Percentiles rank a stretch among this genome's conserved stretches.
Conservation (phyloP, 768 basidiomycete species). For the Amanita rubescens region DNA sequence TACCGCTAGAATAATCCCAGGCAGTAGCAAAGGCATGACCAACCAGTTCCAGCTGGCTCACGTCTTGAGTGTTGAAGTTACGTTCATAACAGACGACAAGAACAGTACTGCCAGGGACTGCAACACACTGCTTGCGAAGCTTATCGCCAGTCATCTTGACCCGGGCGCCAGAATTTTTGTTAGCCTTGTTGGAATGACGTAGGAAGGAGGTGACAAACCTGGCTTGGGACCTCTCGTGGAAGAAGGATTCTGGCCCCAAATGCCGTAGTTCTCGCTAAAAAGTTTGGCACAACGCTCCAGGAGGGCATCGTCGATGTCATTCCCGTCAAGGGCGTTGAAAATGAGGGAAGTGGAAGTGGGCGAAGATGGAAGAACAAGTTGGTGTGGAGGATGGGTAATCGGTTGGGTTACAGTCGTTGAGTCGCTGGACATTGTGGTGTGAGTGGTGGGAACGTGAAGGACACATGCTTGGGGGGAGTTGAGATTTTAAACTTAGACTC, state of each 20-base stretch:
- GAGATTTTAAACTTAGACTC: background rate
- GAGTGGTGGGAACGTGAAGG: too few species aligned
- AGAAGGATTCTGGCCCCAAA: constrained; percentile 15
- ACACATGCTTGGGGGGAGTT: background rate
- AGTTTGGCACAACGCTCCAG: constrained; percentile 18
- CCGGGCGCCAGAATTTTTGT: background rate
- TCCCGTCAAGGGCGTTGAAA: background rate
- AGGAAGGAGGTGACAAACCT: constrained; percentile 8
- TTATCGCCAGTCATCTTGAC: background rate
- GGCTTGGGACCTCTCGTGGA: background rate
- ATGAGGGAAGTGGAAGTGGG: too few species aligned
- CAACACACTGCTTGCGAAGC: background rate
- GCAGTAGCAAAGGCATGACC: constrained; percentile 25
- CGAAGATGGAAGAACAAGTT: too few species aligned
- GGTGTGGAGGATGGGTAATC: too few species aligned
- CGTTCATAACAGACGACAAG: background rate
- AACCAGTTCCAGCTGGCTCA: constrained; percentile 11
- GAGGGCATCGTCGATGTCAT: background rate
- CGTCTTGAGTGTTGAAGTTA: constrained; percentile 14
- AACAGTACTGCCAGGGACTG: background rate
- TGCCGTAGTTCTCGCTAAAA: constrained; percentile 24
- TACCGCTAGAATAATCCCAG: constrained; percentile 21
- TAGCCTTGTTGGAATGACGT: too few species aligned
- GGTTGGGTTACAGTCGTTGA: too few species aligned
- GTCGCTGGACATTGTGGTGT: too few species aligned